Base-by-base conservation (phyloP, 2,329 filamentous ascomycete species). In the Neofusicoccum cordaticola region DNA sequence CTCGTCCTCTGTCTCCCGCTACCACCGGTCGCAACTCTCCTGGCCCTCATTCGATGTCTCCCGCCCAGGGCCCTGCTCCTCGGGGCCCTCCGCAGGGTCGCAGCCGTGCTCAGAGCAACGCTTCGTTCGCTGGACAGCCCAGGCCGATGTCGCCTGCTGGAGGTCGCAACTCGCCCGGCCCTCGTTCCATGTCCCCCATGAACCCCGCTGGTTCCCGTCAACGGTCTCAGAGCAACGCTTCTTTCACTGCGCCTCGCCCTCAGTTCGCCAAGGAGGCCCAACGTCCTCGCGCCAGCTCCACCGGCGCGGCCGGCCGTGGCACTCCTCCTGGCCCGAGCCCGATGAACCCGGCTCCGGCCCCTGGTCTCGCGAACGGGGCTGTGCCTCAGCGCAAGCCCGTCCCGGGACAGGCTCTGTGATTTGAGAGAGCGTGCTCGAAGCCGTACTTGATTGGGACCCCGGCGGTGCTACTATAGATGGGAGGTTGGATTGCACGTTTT, bases 91-190 rank as follows among this genome's bases (percentile, higher is more conserved):
- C 62, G 51, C 19, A 27, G 12, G 53, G 65, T 39, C 74, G 75
- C 60, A 68, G 67, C 58, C 72, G 77, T 60, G 71, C 75, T 8
- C 74, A 76, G 67, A 77, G 75, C 71, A 78, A 77, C 65, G 76
- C 75, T 9, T 73, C 76, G 7, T 75, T 75, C 63, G 71, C 74
- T 17, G 70, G 69, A 7, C 71, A 73, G 34, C 62, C 65, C 37
- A 62, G 65, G 27, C 50, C 65, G 12, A 77, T 77, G 70, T 81
- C 80, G 56, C 79, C 81, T 4, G 77, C 71, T 58, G 69, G 79
- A 65, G 77, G 81, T 31, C 81, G 82, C 64, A 73, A 69, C 66
- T 84, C 84, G 19, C 83, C 84, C 9, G 80, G 47, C 77, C 72
- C 77, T 27, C 75, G 78, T 64, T 73, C 76, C 35, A 77, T 78